These are phyloP conservation scores for Cadophora sp. DNA, from an alignment of 2,329 filamentous ascomycete species.

Conservation along the genomic window DNA sequence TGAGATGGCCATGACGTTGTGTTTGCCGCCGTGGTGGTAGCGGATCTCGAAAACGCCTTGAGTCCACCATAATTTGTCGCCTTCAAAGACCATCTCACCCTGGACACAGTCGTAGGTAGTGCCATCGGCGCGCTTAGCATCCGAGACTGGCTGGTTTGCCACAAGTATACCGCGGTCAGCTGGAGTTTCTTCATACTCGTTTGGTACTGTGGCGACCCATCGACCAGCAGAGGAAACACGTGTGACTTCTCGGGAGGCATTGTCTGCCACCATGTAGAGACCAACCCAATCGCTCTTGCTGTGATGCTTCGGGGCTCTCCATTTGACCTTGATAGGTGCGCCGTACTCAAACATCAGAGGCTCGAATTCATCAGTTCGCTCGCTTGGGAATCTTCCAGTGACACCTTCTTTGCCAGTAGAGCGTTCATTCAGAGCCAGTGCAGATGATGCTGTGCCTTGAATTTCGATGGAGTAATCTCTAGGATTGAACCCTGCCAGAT, in stretches of 20 bases:
- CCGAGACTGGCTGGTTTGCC: conserved; percentile 65
- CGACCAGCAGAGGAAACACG: conserved; percentile 85
- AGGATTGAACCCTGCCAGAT: conserved; percentile 79
- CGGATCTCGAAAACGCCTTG: conserved; percentile 96
- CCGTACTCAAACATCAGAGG: conserved; percentile 88
- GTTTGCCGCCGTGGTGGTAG: conserved; percentile 92
- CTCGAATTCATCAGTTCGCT: conserved; percentile 66
- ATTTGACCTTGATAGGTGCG: conserved; percentile 85
- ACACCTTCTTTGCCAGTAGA: conserved; percentile 77
- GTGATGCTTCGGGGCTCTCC: conserved; percentile 88
- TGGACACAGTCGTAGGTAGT: conserved; percentile 66
- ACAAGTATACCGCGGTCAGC: conserved; percentile 79
- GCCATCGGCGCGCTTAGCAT: conserved; percentile 51
- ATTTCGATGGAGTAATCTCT: conserved; percentile 82
- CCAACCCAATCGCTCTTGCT: conserved; percentile 94
- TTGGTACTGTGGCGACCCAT: conserved; percentile 83
- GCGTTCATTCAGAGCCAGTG: conserved; percentile 61
- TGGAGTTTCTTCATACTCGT: conserved; percentile 76
- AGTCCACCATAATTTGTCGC: conserved; percentile 97
- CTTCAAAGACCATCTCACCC: conserved; percentile 86
- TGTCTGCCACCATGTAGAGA: conserved; percentile 95
- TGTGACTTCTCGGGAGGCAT: conserved; percentile 83
- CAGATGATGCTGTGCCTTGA: conserved; percentile 65
- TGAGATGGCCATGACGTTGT: conserved; percentile 93
- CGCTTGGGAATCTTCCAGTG: conserved; percentile 69